Percentiles rank a stretch among this genome's conserved stretches.
Evolutionary conservation across 179 eudicot species (phyloP).

Genomic region (Nepenthes alata): DNA sequence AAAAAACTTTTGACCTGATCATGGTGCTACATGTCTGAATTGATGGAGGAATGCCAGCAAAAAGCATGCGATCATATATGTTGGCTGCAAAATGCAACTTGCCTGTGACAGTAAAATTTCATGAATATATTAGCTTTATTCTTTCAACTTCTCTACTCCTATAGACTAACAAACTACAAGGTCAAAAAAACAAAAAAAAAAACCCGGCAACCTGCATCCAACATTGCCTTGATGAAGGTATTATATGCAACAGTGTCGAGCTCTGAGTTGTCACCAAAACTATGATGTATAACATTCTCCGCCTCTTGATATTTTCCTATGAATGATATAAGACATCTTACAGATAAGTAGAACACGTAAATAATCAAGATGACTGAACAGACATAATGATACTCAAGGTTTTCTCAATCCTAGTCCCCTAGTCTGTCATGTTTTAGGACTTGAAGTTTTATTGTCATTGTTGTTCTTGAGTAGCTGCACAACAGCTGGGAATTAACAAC

Average conservation of each 20-base stretch:
- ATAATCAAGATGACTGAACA: not conserved
- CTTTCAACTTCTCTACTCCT: not conserved
- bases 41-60: constrained; percentile 47
- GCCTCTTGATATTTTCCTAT: constrained; percentile 55
- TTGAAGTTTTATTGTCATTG: too few species aligned
- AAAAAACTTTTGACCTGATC: constrained; percentile 50
- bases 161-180: not conserved
- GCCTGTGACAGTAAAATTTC: constrained; percentile 22
- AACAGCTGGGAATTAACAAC: not conserved
- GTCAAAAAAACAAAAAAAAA: constrained; percentile 6
- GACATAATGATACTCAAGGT: not conserved
- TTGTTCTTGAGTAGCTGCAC: not conserved
- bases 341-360: not conserved
- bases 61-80: constrained; percentile 43
- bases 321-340: not conserved
- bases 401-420: not conserved
- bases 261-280: constrained; percentile 33
- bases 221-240: constrained; percentile 73
- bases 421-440: not conserved
- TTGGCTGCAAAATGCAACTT: constrained; percentile 37
- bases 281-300: constrained; percentile 40
- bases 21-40: constrained; percentile 74
- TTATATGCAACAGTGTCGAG: constrained; percentile 86
- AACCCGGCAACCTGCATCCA: constrained; percentile 57
- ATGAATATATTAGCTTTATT: constrained; percentile 1